These are phyloP conservation scores for Ceratobasidium theobromae DNA, from an alignment of 1,284 basidiomycete genomes.

Conservation along the genomic window DNA sequence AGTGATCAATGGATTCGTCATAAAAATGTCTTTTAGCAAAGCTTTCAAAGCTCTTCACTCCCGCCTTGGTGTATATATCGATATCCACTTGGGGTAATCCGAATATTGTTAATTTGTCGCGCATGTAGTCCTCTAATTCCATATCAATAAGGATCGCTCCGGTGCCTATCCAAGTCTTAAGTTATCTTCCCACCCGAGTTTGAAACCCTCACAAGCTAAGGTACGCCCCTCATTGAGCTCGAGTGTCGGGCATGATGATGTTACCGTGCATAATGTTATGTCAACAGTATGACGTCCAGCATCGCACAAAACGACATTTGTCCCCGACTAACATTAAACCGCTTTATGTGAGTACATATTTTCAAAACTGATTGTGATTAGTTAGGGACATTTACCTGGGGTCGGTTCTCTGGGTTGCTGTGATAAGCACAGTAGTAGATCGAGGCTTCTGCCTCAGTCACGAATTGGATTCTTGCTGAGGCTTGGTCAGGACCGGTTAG, in stretches of 20 bases:
- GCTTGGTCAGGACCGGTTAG: not conserved
- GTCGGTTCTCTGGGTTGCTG: not conserved
- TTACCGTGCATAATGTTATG: conserved; percentile 33
- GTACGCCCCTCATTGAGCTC: conserved; percentile 22
- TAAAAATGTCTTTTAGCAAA: conserved; percentile 1
- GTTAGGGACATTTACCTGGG: conserved; percentile 7
- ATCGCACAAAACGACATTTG: conserved; percentile 32
- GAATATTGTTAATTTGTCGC: no score
- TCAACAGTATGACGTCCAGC: conserved; percentile 38
- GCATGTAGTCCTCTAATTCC: no score
- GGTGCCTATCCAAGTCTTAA: conserved; percentile 30
- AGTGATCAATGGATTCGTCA: not conserved
- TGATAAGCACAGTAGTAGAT: conserved; percentile 32
- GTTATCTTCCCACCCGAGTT: not conserved
- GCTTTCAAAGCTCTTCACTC: conserved; percentile 12
- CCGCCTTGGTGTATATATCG: not conserved
- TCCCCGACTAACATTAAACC: conserved; percentile 5
- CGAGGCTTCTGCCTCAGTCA: conserved; percentile 36
- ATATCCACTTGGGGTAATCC: not conserved
- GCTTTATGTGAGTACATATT: not conserved
- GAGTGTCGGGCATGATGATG: not conserved
- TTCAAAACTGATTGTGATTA: no score
- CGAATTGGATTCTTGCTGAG: conserved; percentile 16
- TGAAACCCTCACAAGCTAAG: not conserved
- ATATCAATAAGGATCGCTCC: conserved; percentile 32